Percentiles rank a stretch among this genome's conserved stretches.
Conservation (phyloP, 179 eudicot genomes). For the Carnegiea gigantea region DNA sequence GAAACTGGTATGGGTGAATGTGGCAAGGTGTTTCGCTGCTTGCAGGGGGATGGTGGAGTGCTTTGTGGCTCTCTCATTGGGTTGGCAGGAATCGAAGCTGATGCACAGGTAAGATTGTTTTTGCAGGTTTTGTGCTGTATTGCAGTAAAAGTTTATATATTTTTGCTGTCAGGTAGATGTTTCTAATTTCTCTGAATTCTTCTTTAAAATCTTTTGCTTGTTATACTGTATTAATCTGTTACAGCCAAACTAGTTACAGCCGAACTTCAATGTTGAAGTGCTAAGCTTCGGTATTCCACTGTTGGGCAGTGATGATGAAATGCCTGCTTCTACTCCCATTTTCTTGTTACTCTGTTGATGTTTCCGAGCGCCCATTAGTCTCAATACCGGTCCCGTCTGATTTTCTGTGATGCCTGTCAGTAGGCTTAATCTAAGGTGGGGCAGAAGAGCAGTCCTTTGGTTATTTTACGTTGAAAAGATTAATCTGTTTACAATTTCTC, state of each 20-base stretch:
- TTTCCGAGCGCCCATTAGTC: not conserved
- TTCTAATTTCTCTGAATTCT: slow-evolving; percentile 1
- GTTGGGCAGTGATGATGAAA: not conserved
- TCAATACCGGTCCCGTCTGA: not conserved
- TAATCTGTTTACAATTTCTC: not conserved
- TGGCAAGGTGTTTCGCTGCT: slow-evolving; percentile 74
- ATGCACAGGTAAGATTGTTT: slow-evolving; percentile 73
- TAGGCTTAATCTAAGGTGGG: slow-evolving; percentile 1
- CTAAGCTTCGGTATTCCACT: slow-evolving; percentile 2
- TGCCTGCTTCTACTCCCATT: not conserved
- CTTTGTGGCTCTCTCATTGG: slow-evolving; percentile 88
- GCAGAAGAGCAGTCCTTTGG: not conserved
- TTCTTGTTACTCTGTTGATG: not conserved
- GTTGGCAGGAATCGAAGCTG: slow-evolving; percentile 89
- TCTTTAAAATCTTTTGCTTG: not conserved
- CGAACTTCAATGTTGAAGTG: not conserved
- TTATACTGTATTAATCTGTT: not conserved
- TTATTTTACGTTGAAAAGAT: not conserved
- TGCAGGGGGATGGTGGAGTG: slow-evolving; percentile 91
- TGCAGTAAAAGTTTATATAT: too few relatives aligned
- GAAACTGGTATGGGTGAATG: slow-evolving; percentile 72
- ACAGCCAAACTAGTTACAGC: not conserved
- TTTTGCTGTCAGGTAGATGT: not conserved
- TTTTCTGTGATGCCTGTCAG: not conserved
- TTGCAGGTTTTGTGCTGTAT: not conserved